Conservation (phyloP, 78 protist genomes). For the Planoprotostelium fungivorum region DNA sequence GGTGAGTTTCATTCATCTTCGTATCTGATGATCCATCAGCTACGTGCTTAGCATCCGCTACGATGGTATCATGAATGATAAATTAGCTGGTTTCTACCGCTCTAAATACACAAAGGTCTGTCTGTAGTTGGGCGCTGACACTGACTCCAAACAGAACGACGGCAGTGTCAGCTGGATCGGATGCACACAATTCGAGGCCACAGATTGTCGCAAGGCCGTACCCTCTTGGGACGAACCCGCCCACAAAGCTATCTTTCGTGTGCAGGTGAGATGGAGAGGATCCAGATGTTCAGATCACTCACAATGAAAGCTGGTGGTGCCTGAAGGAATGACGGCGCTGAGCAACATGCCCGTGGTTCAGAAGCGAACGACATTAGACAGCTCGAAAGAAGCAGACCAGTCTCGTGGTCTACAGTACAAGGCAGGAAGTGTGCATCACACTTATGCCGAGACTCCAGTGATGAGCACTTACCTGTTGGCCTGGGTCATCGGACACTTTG, state of each 20-base stretch:
- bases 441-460: constrained; percentile 34
- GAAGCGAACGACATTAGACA: neutral
- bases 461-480: constrained; percentile 91
- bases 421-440: neutral
- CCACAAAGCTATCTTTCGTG: constrained; percentile 75
- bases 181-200: constrained; percentile 90
- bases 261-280: constrained; percentile 11
- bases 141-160: constrained; percentile 13
- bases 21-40: neutral
- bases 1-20: too few species aligned
- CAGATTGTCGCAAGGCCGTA: constrained; percentile 69
- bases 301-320: neutral
- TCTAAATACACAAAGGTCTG: neutral
- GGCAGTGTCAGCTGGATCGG: neutral
- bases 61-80: constrained; percentile 24
- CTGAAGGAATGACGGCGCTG: constrained; percentile 6
- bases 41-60: neutral
- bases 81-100: constrained; percentile 39
- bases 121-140: constrained; percentile 12
- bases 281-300: constrained; percentile 28
- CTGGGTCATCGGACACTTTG: constrained; percentile 73
- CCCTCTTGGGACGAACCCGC: constrained; percentile 90
- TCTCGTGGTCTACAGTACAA: neutral
- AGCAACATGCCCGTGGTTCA: neutral
- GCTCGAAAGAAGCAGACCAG: neutral